Evolutionary conservation across 345 rosid species (phyloP), one percentile per base, ranked within the genome.

Genomic region (Syzygium aqueum): DNA sequence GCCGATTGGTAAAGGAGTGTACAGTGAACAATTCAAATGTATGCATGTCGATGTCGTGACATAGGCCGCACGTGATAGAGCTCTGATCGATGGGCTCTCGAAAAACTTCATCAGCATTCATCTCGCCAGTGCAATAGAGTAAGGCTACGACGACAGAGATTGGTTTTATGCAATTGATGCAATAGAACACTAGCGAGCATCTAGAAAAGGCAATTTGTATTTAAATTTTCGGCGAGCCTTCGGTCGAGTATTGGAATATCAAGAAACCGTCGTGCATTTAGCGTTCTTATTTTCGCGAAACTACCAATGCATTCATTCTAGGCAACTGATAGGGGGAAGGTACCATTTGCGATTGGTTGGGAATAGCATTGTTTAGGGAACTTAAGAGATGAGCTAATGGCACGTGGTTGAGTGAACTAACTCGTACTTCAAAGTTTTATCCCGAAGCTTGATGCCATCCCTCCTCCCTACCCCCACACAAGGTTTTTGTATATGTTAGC

Each of bases 1-100:
- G 16, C 15, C 6, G 46, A 43, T 43, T 43, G 6, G 46, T 43
- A 43, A 19, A 37, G 19, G 49, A 19, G 10, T 9, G 43, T 2
- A 19, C 8, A 0, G 0, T 0, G 1, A 73, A 73, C 0, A 1
- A 0, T 49, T 37, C 14, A 4, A 17, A 73, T 1, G 14, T 0
- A 17, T 2, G 80, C 3, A 0, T 1, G 25, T 37, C 23, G 6
- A 73, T 37, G 37, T 73, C 2, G 14, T 9, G 13, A 2, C 27
- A 10, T 17, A 19, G 49, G 1, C 4, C 8, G 0, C 11, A 37
- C 4, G 82, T 1, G 49, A 37, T 2, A 2, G 49, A 73, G 5
- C 7, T 19, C 2, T 10, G 13, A 19, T 19, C 49, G 5, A 11
- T 1, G 49, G 49, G 6, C 14, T 37, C 43, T 73, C 0, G 11